Evolutionary conservation across 305 asterid genomes (phyloP), one percentile per base, ranked within the genome.

Genomic region (Nicotiana rustica): DNA sequence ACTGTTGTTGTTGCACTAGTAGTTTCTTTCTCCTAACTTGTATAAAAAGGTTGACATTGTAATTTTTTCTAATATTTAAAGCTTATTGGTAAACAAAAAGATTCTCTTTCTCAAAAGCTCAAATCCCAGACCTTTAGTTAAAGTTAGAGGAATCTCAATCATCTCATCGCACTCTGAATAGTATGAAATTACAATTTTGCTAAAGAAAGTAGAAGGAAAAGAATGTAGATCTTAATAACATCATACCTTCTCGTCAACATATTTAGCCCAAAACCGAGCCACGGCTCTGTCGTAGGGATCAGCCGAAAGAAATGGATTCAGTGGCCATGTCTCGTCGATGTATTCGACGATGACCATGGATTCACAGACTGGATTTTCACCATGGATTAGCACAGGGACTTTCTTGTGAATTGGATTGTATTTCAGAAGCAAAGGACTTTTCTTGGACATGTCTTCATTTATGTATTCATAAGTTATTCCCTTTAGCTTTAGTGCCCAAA

Each of bases 261-360:
- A 90, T 70, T 89, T 86, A 64, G 81, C 71, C 93, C 94, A 88
- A 68, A 89, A 89, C 1, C 90, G 85, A 79, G 91, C 84, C 57
- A 49, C 18, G 69, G 90, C 87, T 85, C 87, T 82, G 36, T 86
- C 81, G 7, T 86, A 79, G 3, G 94, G 86, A 61, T 89, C 91
- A 47, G 64, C 5, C 1, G 92, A 89, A 66, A 89, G 81, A 44
- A 91, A 83, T 38, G 90, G 84, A 14, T 81, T 81, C 47, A 17
- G 83, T 2, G 89, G 83, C 92, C 92, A 91, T 18, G 86, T 83
- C 70, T 91, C 91, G 55, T 91, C 85, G 12, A 91, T 85, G 81
- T 88, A 91, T 47, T 91, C 61, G 5, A 89, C 85, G 84, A 91
- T 91, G 57, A 91, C 80, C 6, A 82, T 29, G 1, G 90, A 91